Base-by-base conservation (phyloP, 768 basidiomycete species). In the Serendipita sp. region DNA sequence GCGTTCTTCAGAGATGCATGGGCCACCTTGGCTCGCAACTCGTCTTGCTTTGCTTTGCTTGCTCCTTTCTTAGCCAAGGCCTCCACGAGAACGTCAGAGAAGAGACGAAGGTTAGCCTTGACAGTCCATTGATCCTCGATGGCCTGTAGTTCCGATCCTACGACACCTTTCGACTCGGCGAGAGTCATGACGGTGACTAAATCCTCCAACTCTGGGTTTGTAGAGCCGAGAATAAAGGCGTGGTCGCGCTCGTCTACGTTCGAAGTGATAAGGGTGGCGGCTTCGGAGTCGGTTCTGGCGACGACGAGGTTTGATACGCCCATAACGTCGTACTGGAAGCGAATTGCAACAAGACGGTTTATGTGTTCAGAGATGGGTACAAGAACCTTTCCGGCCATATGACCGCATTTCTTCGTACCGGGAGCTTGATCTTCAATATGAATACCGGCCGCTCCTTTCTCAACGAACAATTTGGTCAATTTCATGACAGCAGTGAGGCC, bases 181-280 rank as follows among this genome's bases (percentile, higher is more conserved):
- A 86, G 81, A 58, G 79, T 80, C 89, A 98, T 93, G 68, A 88
- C 83, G 23, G 76, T 78, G 66, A 86, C 90, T 66, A 98, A 78
- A 23, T 91, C 81, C 3, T 76, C 77, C 30, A 89, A 75, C 51
- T 78, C 75, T 7, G 87, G 72, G 72, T 94, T 94, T 30, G 93
- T 95, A 62, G 80, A 83, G 38, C 95, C 96, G 44, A 97, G 85
- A 71, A 99, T 94, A 81, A 98, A 99, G 35, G 91, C 76, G 68
- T 99, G 96, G 77, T 99, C 96, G n/a, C 96, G 85, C 69, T 86
- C 84, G 74, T 99, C 96, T 67, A 99, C 90, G 76, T 98, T 98
- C 68, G 90, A 86, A 44, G 92, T 89, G 77, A 98, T 89, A 71
- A 99, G 83, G 1, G 96, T 97, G 0, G 96, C 95, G 3, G 96